A percentile compares a stretch with the other conserved stretches of the same genome.
phyloP scores from a whole-genome alignment of 495 filamentous ascomycete species.

The Penicillium desertorum region DNA sequence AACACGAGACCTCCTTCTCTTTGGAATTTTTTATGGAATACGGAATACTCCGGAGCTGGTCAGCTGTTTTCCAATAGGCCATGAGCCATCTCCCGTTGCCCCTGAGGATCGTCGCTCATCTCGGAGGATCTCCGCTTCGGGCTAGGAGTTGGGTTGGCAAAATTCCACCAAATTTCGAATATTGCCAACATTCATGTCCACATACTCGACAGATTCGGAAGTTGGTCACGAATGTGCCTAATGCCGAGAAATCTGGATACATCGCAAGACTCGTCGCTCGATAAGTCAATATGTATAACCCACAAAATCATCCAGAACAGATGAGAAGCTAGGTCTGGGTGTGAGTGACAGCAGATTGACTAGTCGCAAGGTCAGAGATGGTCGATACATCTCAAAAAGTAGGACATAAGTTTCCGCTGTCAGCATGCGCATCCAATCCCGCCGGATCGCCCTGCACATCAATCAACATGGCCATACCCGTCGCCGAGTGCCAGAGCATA shows the following conservation, averaged over 20 bases:
- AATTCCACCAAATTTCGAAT: neutral
- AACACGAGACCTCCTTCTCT: no score
- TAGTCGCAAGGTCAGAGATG: neutral
- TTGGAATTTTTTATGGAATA: no score
- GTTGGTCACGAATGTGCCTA: no score
- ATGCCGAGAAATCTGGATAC: no score
- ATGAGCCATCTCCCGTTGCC: no score
- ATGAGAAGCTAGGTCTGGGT: neutral
- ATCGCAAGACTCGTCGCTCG: no score
- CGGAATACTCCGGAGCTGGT: no score
- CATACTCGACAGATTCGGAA: neutral
- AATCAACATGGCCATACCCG: conserved; percentile 48
- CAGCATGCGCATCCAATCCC: conserved; percentile 23
- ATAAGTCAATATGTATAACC: no score
- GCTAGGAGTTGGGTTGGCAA: neutral
- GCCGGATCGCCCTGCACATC: conserved; percentile 29
- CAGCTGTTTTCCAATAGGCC: no score
- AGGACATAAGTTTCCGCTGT: neutral
- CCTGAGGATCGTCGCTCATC: neutral
- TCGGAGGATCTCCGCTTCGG: neutral
- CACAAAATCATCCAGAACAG: neutral
- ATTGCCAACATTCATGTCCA: neutral
- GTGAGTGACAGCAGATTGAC: neutral
- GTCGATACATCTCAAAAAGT: neutral
- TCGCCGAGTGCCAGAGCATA: conserved; percentile 62